Percentiles rank a stretch among this genome's conserved stretches.
phyloP scores from a whole-genome alignment of 345 rosid species.

The Diplotaxis tenuifolia region DNA sequence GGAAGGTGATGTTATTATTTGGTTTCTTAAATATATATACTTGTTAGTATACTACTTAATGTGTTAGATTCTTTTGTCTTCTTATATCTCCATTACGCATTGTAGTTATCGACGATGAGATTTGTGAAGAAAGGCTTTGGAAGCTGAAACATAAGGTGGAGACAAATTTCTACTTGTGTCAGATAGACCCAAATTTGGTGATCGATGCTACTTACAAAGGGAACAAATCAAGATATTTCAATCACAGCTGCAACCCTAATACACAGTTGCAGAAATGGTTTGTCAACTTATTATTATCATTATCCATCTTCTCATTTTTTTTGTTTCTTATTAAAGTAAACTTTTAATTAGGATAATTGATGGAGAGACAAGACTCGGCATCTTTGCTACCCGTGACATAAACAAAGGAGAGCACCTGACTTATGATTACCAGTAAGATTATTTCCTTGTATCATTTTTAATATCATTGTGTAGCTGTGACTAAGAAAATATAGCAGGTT shows the following conservation, averaged over 20 bases:
- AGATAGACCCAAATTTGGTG: slow-evolving; percentile 87
- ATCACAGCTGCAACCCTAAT: slow-evolving; percentile 92
- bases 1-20: slow-evolving; percentile 59
- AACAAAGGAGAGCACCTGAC: slow-evolving; percentile 86
- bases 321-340: background rate
- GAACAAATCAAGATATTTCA: slow-evolving; percentile 93
- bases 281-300: background rate
- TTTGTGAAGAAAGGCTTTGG: slow-evolving; percentile 96
- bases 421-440: slow-evolving; percentile 89
- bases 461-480: background rate
- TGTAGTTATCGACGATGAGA: slow-evolving; percentile 92
- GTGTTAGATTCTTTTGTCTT: background rate
- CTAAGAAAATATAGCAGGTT: slow-evolving; percentile 77
- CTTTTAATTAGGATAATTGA: slow-evolving; percentile 72
- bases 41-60: background rate
- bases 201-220: slow-evolving; percentile 97
- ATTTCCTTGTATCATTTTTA: slow-evolving; percentile 10
- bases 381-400: slow-evolving; percentile 77
- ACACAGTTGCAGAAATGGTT: slow-evolving; percentile 99
- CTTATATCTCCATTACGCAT: background rate
- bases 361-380: slow-evolving; percentile 95
- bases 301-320: background rate
- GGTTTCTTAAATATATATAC: background rate
- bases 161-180: slow-evolving; percentile 91
- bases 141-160: slow-evolving; percentile 77